Conservation (phyloP, 2,329 filamentous ascomycete genomes). For the Colletotrichum orbiculare region DNA sequence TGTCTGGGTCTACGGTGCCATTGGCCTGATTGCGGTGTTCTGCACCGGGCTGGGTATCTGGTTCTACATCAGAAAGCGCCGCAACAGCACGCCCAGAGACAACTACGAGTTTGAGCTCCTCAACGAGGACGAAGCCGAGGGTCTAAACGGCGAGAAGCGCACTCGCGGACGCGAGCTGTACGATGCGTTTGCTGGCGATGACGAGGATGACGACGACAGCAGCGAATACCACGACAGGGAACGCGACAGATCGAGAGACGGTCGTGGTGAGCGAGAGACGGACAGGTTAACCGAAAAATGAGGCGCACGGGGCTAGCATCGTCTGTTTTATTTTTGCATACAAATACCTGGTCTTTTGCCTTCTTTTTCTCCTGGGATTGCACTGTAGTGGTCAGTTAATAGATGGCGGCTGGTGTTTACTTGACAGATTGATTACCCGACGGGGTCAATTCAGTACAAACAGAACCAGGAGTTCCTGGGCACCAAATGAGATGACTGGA, state of each 20-base stretch:
- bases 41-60: constrained; percentile 84
- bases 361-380: constrained; percentile 41
- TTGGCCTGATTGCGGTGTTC: constrained; percentile 87
- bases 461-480: no score
- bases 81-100: constrained; percentile 79
- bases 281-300: constrained; percentile 38
- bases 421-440: no score
- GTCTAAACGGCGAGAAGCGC: constrained; percentile 63
- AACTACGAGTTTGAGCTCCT: constrained; percentile 96
- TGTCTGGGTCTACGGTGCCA: constrained; percentile 91
- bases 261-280: constrained; percentile 31
- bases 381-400: not conserved
- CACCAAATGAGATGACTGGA: no score
- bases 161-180: constrained; percentile 89
- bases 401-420: constrained; percentile 18
- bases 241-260: constrained; percentile 38
- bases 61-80: constrained; percentile 82
- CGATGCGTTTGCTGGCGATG: constrained; percentile 94
- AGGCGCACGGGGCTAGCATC: constrained; percentile 17
- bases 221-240: constrained; percentile 49
- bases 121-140: constrained; percentile 79
- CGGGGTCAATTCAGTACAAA: no score
- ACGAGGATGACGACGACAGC: constrained; percentile 71
- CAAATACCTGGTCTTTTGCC: constrained; percentile 18
- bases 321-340: constrained; percentile 32